These are phyloP conservation scores for Histomonas meleagridis DNA, from an alignment of 208 protist genomes.

Conservation along the genomic window DNA sequence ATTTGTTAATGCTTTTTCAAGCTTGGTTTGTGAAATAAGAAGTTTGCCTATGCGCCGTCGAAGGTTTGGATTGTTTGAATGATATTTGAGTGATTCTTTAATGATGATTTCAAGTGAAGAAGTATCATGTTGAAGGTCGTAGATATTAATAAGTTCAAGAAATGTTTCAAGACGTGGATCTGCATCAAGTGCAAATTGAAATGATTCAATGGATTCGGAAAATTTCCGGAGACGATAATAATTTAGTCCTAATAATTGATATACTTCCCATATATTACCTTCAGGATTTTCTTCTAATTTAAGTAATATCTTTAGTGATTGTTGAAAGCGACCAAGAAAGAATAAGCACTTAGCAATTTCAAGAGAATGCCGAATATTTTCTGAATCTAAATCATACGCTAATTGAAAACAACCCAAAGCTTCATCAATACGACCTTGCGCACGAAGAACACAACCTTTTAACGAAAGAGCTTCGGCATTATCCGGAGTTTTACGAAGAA, in stretches of 20 bases:
- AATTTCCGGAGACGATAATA: not conserved
- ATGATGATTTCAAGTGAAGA: not conserved
- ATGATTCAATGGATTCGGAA: not conserved
- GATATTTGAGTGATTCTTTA: not conserved
- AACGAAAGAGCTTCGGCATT: not conserved
- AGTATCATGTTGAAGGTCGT: not conserved
- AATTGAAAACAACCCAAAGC: not conserved
- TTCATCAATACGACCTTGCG: not conserved
- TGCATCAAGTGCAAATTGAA: slow-evolving; percentile 26
- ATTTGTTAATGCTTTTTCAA: not conserved
- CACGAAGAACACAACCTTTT: not conserved
- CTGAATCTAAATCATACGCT: not conserved
- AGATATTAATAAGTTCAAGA: slow-evolving; percentile 19
- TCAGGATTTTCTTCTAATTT: not conserved
- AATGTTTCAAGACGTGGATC: slow-evolving; percentile 6
- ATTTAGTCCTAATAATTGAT: not conserved
- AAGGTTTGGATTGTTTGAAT: not conserved
- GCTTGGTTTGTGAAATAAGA: not conserved
- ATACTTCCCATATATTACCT: slow-evolving; percentile 35
- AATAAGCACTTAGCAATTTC: slow-evolving; percentile 36
- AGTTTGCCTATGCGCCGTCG: not conserved
- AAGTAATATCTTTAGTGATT: not conserved
- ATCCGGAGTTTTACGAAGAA: not conserved
- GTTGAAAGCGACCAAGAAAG: not conserved
- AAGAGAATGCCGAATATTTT: slow-evolving; percentile 28